Evolutionary conservation across 2,329 filamentous ascomycete species (phyloP), one percentile per base, ranked within the genome.

Genomic region (Emydomyces testavorans): DNA sequence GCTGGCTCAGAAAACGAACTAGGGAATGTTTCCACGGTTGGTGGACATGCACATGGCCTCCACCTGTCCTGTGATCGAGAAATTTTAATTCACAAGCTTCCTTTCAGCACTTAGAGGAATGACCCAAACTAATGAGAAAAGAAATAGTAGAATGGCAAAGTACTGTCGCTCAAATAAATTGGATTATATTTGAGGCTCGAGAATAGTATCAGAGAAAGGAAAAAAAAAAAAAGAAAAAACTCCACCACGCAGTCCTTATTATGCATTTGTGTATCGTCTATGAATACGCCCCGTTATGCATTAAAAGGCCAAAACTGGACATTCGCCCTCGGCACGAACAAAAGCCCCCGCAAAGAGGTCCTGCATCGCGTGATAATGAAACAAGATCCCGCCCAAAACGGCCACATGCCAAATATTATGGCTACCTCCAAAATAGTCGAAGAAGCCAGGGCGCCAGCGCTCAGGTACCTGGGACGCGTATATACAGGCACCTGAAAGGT

Each of bases 331-430:
- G 1, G 83, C 83, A 51, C 83, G 76, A 55, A 73, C 67, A 65
- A 90, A 90, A 8, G 85, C 85, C 34, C 75, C 76, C 3, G 83
- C 75, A 61, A 98, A 98, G 66, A 98, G 92, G 48, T 88, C 78
- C 65, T 95, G 85, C 90, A 98, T 95, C 15, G 92, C 92, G 18
- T 77, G 76, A 68, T 96, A 98, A 66, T 98, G 92, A 64, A 94
- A 96, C n/a, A 96, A 67, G 50, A 98, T 98, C 8, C 92, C 92
- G 13, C 89, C 87, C 23, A 98, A 71, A 8, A 98, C 92, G 6
- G 92, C 92, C 28, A 94, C 68, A 66, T 98, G 92, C 92, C 92
- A 98, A 50, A 98, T 80, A 65, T 98, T 98, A 69, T 98, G 92
- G 64, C 86, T 93, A 38, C 87, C 89, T 32, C 92, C 92, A 34